Conservation (phyloP, 2,329 filamentous ascomycete genomes). For the Parascedosporium putredinis region DNA sequence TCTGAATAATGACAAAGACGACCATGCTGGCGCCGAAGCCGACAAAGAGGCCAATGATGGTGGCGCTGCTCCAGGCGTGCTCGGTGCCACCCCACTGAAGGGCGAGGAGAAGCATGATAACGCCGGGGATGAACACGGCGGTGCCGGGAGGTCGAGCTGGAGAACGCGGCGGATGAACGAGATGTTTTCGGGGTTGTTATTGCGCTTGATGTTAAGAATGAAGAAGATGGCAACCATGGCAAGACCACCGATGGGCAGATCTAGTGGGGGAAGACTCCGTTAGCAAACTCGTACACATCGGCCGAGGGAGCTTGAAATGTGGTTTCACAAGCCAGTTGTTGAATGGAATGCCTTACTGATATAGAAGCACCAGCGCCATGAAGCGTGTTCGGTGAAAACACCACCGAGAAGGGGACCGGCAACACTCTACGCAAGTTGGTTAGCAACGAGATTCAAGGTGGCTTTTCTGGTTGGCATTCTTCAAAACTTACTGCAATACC, state of each 20-base stretch:
- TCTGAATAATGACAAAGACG: constrained; percentile 37
- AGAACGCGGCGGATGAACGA: constrained; percentile 26
- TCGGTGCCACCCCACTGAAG: constrained; percentile 46
- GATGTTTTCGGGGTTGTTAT: constrained; percentile 22
- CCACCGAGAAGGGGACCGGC: constrained; percentile 40
- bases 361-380: constrained; percentile 44
- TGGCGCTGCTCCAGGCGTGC: constrained; percentile 37
- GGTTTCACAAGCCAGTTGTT: too few species aligned
- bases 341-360: constrained; percentile 14
- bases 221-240: constrained; percentile 37
- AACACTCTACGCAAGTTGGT: constrained; percentile 18
- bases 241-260: constrained; percentile 36
- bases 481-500: constrained; percentile 33
- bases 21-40: constrained; percentile 33
- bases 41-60: constrained; percentile 40
- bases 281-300: neutral
- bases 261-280: constrained; percentile 16
- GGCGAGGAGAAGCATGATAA: constrained; percentile 43
- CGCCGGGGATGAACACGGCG: constrained; percentile 37
- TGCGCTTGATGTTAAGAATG: constrained; percentile 26
- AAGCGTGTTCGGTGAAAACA: constrained; percentile 35
- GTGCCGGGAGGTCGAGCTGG: constrained; percentile 39
- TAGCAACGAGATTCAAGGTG: too few species aligned
- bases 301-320: neutral
- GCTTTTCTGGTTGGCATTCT: too few species aligned